Base-by-base conservation (phyloP, 2,329 filamentous ascomycete species). In the Aspergillus costaricaensis region DNA sequence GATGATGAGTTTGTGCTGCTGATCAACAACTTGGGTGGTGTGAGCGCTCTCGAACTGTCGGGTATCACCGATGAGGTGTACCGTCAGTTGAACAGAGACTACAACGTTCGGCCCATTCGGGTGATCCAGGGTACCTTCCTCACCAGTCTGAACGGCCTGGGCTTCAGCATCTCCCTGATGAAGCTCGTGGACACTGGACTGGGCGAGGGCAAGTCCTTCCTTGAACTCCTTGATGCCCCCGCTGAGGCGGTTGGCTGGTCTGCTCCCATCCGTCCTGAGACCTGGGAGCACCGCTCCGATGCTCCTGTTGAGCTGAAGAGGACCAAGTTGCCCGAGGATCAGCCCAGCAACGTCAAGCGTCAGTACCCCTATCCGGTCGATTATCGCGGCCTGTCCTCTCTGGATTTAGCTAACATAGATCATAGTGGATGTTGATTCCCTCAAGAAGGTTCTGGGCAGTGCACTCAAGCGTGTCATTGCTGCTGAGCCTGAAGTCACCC, bases 121-220 rank as follows among this genome's bases (percentile, higher is more conserved):
- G 82, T 88, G 49, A 79, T 90, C 39, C 80, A 86, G 30, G 86
- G 88, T 10, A 89, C 87, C 0, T 91, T 87, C 76, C 87, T 91
- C 82, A 91, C 88, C 17, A 89, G 87, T 64, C 74, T 91, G 62
- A 90, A 91, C 65, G 88, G 87, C 1, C 79, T 89, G 7, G 89
- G 89, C 4, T 91, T 91, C 77, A 89, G 86, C 63, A 84, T 90
- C 58, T 88, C 87, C 3, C 71, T 91, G 12, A 77, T 91, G 36
- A 88, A 85, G 71, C 78, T 89, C 8, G 78, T 80, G 6, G 85
- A 89, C 63, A 86, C 85, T 1, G 86, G 85, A 9, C 74, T 86
- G 14, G 82, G 82, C 5, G 55, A 74, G 15, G 81, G 83, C 9
- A 81, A 79, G 58, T 82, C 83, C 1, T 82, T 90, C 75, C 75